A percentile compares a stretch with the other conserved stretches of the same genome.
Evolutionary conservation across 305 asterid species (phyloP).

Genomic region (Fraxinus baroniana): DNA sequence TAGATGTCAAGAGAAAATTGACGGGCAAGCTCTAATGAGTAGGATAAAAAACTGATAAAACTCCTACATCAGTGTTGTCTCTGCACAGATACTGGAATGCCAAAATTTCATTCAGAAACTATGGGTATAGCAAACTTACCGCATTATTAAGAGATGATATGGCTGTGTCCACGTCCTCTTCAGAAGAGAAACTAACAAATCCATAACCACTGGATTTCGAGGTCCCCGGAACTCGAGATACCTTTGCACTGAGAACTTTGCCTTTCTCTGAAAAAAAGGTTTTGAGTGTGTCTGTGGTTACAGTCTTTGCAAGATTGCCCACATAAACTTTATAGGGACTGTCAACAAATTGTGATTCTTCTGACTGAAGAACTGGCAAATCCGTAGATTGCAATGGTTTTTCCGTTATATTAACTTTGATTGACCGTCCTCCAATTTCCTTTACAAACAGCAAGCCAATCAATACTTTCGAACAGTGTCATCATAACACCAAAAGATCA

Average conservation of each 20-base stretch:
- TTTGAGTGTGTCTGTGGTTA: conserved; percentile 59
- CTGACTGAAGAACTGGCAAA: conserved; percentile 48
- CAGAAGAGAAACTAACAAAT: conserved; percentile 74
- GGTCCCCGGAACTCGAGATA: conserved; percentile 80
- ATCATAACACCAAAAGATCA: neutral
- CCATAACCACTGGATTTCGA: conserved; percentile 90
- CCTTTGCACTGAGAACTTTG: conserved; percentile 71
- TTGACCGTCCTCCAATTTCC: conserved; percentile 83
- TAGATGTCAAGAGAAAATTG: neutral
- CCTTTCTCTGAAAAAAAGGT: conserved; percentile 69
- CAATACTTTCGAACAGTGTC: conserved; percentile 1
- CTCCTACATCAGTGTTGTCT: neutral
- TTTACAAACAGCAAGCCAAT: conserved; percentile 19
- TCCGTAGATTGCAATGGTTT: conserved; percentile 57
- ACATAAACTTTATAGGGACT: conserved; percentile 83
- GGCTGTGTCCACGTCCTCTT: conserved; percentile 86
- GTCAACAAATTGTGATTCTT: conserved; percentile 75
- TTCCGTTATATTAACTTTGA: conserved; percentile 83
- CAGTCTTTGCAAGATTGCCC: conserved; percentile 85
- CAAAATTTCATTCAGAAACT: neutral
- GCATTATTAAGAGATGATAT: conserved; percentile 65
- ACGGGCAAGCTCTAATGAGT: neutral
- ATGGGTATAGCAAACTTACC: conserved; percentile 33
- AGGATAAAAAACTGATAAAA: neutral
- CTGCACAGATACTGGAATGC: neutral